phyloP scores from a whole-genome alignment of 2,329 filamentous ascomycete genomes.

The Hypoxylon sp. region DNA sequence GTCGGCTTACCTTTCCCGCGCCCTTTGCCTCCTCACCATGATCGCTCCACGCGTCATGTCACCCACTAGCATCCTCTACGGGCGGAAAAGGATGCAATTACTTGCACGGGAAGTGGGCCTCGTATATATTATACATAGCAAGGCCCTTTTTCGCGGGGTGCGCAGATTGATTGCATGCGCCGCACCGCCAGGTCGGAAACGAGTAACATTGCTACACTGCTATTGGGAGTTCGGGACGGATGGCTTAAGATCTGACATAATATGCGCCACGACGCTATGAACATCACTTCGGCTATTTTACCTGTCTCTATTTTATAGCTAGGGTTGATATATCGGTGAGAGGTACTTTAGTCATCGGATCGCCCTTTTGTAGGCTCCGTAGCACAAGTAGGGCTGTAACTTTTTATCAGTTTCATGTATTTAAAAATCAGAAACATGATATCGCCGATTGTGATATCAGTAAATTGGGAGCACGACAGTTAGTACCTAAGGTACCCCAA shows the following conservation, averaged over 20 bases:
- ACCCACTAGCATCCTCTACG: slow-evolving; percentile 29
- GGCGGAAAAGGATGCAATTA: slow-evolving; percentile 25
- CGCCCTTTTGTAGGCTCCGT: not conserved
- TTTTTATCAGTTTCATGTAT: not conserved
- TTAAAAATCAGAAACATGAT: slow-evolving; percentile 4
- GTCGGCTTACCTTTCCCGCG: slow-evolving; percentile 7
- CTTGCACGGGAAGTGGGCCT: slow-evolving; percentile 25
- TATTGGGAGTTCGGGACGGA: slow-evolving; percentile 39
- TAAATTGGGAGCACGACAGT: slow-evolving; percentile 14
- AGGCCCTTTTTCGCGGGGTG: slow-evolving; percentile 36
- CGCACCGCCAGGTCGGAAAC: slow-evolving; percentile 42
- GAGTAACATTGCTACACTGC: slow-evolving; percentile 27
- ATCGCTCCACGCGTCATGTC: slow-evolving; percentile 16
- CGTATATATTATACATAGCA: slow-evolving; percentile 24
- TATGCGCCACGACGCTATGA: slow-evolving; percentile 35
- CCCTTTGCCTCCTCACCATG: slow-evolving; percentile 9
- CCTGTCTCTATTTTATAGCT: slow-evolving; percentile 4
- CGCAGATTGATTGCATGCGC: slow-evolving; percentile 38
- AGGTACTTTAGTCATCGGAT: slow-evolving; percentile 17
- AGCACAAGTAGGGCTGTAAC: slow-evolving; percentile 10
- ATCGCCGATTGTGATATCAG: slow-evolving; percentile 1
- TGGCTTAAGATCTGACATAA: slow-evolving; percentile 46
- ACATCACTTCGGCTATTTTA: slow-evolving; percentile 15
- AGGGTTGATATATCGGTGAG: slow-evolving; percentile 11
- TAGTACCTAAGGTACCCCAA: slow-evolving; percentile 14